A percentile compares a stretch with the other conserved stretches of the same genome.
phyloP scores from a whole-genome alignment of 2,329 filamentous ascomycete species.

The Rutstroemia sp. region DNA sequence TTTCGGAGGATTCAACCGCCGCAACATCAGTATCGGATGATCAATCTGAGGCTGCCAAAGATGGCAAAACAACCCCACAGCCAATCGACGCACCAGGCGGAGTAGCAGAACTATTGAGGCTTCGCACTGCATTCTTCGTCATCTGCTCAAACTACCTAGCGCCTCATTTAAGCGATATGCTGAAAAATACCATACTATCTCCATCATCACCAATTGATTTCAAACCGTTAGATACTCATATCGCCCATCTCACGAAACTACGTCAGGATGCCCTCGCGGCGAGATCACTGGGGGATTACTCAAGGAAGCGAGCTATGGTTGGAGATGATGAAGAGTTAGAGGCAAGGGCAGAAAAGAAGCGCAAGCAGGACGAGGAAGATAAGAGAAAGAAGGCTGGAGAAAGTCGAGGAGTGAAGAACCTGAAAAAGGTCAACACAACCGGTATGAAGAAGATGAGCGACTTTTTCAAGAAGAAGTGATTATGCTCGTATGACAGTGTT shows the following conservation, averaged over 20 bases:
- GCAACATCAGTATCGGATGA: slow-evolving; percentile 31
- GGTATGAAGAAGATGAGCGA: slow-evolving; percentile 97
- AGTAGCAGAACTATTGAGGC: slow-evolving; percentile 36
- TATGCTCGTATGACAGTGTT: slow-evolving; percentile 3
- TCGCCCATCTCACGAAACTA: slow-evolving; percentile 57
- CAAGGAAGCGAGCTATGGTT: slow-evolving; percentile 58
- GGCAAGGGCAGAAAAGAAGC: slow-evolving; percentile 67
- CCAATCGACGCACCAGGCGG: slow-evolving; percentile 28
- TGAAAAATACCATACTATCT: slow-evolving; percentile 33
- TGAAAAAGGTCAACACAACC: slow-evolving; percentile 83
- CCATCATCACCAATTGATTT: slow-evolving; percentile 51
- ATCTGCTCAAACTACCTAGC: slow-evolving; percentile 42
- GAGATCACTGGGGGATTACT: slow-evolving; percentile 61
- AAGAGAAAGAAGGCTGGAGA: slow-evolving; percentile 69
- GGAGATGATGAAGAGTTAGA: slow-evolving; percentile 56
- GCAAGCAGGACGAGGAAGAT: slow-evolving; percentile 83
- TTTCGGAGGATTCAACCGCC: slow-evolving; percentile 33
- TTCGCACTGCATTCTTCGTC: slow-evolving; percentile 42
- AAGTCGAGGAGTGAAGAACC: slow-evolving; percentile 67
- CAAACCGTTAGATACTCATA: slow-evolving; percentile 59
- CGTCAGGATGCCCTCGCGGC: slow-evolving; percentile 65
- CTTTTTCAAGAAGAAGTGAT: slow-evolving; percentile 70
- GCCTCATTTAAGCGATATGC: slow-evolving; percentile 29
- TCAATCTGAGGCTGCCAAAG: slow-evolving; percentile 9
- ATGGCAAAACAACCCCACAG: slow-evolving; percentile 18